Evolutionary conservation across 116 monocot species (phyloP).

Genomic region (Trichopus zeylanicus): DNA sequence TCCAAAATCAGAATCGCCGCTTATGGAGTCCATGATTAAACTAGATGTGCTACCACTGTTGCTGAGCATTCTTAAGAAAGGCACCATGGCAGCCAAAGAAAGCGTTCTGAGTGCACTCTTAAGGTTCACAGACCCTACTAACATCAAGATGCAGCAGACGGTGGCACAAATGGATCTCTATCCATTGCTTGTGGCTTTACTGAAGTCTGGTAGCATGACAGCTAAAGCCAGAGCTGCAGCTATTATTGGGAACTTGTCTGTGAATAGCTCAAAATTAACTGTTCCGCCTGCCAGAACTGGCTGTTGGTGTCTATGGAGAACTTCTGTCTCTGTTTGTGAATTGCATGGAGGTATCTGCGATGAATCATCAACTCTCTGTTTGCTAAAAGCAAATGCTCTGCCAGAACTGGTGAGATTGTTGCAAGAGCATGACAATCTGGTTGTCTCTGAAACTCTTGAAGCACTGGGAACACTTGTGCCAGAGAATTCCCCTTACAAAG

Average conservation of each 20-base stretch:
- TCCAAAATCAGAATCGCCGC: conserved; percentile 1
- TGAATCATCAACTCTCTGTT: conserved; percentile 8
- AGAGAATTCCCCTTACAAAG: not conserved
- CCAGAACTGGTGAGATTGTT: conserved; percentile 5
- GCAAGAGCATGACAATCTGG: conserved; percentile 2
- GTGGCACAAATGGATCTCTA: conserved; percentile 7
- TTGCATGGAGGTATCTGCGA: conserved; percentile 18
- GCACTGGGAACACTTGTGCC: conserved; percentile 8
- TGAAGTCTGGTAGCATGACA: conserved; percentile 5
- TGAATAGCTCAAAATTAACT: conserved; percentile 8
- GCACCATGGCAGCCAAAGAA: conserved; percentile 9
- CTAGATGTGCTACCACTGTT: conserved; percentile 5
- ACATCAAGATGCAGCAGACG: conserved; percentile 14
- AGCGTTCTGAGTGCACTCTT: conserved; percentile 7
- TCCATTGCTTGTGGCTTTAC: conserved; percentile 9
- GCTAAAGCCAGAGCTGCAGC: conserved; percentile 14
- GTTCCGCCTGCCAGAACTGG: not conserved
- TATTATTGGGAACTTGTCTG: conserved; percentile 9
- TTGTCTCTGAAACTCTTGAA: not conserved
- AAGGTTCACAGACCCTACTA: conserved; percentile 8
- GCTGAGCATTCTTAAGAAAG: not conserved
- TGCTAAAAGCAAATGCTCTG: conserved; percentile 9
- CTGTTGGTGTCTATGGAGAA: conserved; percentile 7
- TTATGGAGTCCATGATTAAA: conserved; percentile 6
- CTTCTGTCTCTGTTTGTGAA: conserved; percentile 1